Evolutionary conservation across 2,329 filamentous ascomycete species (phyloP).

Genomic region (Chalara sp.): DNA sequence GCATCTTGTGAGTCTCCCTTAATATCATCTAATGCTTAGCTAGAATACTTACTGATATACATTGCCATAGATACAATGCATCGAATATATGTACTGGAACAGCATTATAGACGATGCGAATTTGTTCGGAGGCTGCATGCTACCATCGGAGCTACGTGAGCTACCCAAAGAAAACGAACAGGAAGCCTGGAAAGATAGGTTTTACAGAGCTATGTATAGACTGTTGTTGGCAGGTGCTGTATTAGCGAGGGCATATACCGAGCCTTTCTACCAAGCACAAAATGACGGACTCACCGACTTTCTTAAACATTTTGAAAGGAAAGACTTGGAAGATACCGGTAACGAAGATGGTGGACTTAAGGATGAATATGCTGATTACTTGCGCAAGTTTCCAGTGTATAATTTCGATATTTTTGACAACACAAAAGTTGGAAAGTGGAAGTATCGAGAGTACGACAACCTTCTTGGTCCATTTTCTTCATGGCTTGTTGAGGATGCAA

Average conservation of each 20-base stretch:
- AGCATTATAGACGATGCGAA: too few species aligned
- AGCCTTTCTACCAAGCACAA: conserved; percentile 11
- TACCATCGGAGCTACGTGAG: too few species aligned
- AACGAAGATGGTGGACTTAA: conserved; percentile 2
- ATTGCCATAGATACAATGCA: conserved; percentile 1
- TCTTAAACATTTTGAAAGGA: neutral
- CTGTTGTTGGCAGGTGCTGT: conserved; percentile 12
- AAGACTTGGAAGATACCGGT: neutral
- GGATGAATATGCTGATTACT: neutral
- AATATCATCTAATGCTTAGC: too few species aligned
- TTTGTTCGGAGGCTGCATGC: too few species aligned
- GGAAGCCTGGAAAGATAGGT: neutral
- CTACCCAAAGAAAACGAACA: too few species aligned
- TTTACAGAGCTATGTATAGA: conserved; percentile 13
- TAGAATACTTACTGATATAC: too few species aligned
- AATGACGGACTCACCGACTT: neutral
- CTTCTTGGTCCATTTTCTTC: conserved; percentile 11
- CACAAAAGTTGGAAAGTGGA: conserved; percentile 10
- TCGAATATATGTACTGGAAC: conserved; percentile 12
- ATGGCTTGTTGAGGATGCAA: conserved; percentile 15
- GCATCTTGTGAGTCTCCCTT: conserved; percentile 3
- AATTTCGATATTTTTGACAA: conserved; percentile 12
- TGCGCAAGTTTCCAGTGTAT: conserved; percentile 12
- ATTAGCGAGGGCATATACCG: conserved; percentile 12
- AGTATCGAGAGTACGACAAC: conserved; percentile 10